Percentiles rank a stretch among this genome's conserved stretches.
phyloP scores from a whole-genome alignment of 257 asterid species.

The Nemophila menziesii region DNA sequence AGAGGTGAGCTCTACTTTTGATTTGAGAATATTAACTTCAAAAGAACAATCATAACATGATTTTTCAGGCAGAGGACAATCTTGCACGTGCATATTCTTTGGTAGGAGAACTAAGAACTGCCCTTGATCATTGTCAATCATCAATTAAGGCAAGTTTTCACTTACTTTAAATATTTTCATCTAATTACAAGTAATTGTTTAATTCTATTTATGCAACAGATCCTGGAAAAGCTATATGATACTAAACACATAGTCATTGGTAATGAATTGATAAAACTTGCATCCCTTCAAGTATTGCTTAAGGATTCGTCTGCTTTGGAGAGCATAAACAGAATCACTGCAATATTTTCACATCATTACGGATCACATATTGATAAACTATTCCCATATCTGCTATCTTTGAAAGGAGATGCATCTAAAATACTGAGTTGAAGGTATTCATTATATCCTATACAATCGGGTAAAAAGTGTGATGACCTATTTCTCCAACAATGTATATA shows the following conservation, averaged over 20 bases:
- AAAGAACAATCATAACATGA: slow-evolving; percentile 2
- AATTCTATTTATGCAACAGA: slow-evolving; percentile 30
- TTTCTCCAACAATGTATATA: too few species aligned
- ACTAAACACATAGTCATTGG: slow-evolving; percentile 68
- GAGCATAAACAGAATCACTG: slow-evolving; percentile 19
- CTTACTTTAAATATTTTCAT: neutral
- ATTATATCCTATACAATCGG: neutral
- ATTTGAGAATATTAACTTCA: neutral
- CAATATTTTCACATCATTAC: slow-evolving; percentile 48
- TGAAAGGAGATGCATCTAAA: slow-evolving; percentile 13
- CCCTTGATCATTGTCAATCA: slow-evolving; percentile 60
- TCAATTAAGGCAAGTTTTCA: slow-evolving; percentile 47
- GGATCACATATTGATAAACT: slow-evolving; percentile 52
- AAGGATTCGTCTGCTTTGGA: slow-evolving; percentile 25
- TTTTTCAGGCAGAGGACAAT: slow-evolving; percentile 61
- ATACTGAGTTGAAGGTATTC: neutral
- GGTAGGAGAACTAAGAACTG: slow-evolving; percentile 54
- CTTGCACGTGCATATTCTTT: slow-evolving; percentile 65
- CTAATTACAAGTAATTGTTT: neutral
- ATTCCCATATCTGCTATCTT: slow-evolving; percentile 37
- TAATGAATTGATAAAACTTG: slow-evolving; percentile 66
- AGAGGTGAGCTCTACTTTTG: slow-evolving; percentile 35
- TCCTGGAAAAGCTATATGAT: slow-evolving; percentile 61
- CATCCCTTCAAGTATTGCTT: slow-evolving; percentile 48
- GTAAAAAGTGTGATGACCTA: too few species aligned